A percentile compares a stretch with the other conserved stretches of the same genome.
These are phyloP conservation scores for Barnettozyma salicaria DNA, from an alignment of 805 yeast species.

Conservation along the genomic window DNA sequence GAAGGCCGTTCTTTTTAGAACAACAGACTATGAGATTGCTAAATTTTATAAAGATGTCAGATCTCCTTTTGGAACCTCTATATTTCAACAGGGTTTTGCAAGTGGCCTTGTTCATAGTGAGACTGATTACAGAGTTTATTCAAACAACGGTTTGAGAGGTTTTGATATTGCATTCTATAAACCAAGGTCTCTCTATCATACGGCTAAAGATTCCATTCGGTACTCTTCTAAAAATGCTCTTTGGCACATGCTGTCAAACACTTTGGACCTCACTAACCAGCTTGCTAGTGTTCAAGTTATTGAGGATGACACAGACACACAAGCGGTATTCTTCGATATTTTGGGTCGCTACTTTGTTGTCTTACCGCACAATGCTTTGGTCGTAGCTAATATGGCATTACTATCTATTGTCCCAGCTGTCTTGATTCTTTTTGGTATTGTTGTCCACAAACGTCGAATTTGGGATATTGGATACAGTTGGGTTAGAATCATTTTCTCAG, in stretches of 20 bases:
- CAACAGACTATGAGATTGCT: constrained; percentile 72
- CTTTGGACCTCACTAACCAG: constrained; percentile 52
- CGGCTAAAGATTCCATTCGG: constrained; percentile 61
- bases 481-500: constrained; percentile 56
- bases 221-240: constrained; percentile 61
- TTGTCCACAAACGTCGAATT: constrained; percentile 41
- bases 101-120: constrained; percentile 67
- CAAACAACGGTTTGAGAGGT: constrained; percentile 66
- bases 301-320: constrained; percentile 27
- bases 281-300: constrained; percentile 37
- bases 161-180: constrained; percentile 85
- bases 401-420: constrained; percentile 52
- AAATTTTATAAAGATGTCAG: constrained; percentile 49
- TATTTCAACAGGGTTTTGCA: constrained; percentile 82
- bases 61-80: constrained; percentile 70
- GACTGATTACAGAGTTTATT: constrained; percentile 78
- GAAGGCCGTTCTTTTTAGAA: constrained; percentile 72
- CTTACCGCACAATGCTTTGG: constrained; percentile 45
- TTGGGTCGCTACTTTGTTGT: constrained; percentile 50
- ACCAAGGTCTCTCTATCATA: constrained; percentile 82
- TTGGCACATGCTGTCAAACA: constrained; percentile 77
- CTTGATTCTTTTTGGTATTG: constrained; percentile 40
- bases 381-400: constrained; percentile 45
- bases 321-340: constrained; percentile 62
- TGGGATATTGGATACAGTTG: constrained; percentile 44